These are phyloP conservation scores for Solanum sejunctum DNA, from an alignment of 257 asterid genomes.

Conservation along the genomic window DNA sequence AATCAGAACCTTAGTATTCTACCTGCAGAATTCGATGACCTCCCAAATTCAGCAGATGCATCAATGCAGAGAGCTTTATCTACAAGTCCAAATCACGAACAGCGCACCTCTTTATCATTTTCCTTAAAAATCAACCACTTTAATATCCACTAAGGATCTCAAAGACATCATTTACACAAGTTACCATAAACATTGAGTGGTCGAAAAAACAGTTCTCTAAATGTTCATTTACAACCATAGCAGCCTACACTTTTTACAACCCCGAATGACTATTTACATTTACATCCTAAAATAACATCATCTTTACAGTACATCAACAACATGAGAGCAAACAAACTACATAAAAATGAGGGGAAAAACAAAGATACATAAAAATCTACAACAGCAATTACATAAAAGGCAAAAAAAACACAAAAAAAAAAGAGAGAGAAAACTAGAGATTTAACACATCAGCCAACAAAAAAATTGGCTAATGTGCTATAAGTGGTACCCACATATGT, in stretches of 20 bases:
- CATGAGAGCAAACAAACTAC: conserved; percentile 8
- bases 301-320: not conserved
- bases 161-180: conserved; percentile 2
- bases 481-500: conserved; percentile 73
- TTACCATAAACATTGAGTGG: not conserved
- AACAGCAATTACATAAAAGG: not conserved
- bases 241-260: not conserved
- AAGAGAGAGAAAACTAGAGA: not conserved
- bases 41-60: conserved; percentile 28
- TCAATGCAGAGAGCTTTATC: conserved; percentile 5
- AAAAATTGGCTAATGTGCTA: not conserved
- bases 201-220: not conserved
- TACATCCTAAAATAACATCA: not conserved
- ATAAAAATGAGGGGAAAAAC: not conserved
- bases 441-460: conserved; percentile 6
- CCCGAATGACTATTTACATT: not conserved
- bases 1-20: conserved; percentile 29
- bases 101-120: not conserved
- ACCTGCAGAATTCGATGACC: conserved; percentile 42
- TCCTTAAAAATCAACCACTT: not conserved
- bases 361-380: not conserved
- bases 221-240: not conserved
- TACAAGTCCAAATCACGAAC: conserved; percentile 4
- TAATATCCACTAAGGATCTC: not conserved
- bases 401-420: not conserved